phyloP scores from a whole-genome alignment of 768 basidiomycete species.

The Tulasnella sp. region DNA sequence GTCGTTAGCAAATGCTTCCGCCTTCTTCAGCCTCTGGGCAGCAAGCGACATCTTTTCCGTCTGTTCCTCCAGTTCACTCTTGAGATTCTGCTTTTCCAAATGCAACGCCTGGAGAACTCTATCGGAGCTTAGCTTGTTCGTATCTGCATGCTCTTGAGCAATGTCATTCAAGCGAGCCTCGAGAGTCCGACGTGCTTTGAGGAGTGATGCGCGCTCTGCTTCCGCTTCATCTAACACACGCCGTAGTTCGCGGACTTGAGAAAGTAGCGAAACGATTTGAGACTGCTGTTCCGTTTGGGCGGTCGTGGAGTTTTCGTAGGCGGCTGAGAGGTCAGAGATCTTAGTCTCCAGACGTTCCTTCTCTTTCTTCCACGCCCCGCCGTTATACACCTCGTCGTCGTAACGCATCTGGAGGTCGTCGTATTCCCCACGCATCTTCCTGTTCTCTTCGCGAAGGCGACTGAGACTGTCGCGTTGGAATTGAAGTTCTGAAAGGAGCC shows the following conservation, averaged over 20 bases:
- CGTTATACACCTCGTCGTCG: conserved; percentile 66
- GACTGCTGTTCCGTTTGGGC: conserved; percentile 71
- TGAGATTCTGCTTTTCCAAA: conserved; percentile 70
- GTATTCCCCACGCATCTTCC: conserved; percentile 61
- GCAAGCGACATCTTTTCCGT: conserved; percentile 59
- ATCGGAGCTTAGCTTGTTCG: conserved; percentile 55
- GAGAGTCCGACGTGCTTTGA: conserved; percentile 67
- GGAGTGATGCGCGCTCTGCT: conserved; percentile 61
- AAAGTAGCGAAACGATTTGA: conserved; percentile 72
- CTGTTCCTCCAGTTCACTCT: conserved; percentile 65
- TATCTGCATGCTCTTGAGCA: conserved; percentile 60
- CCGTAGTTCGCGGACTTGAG: conserved; percentile 74
- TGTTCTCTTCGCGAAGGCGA: conserved; percentile 65
- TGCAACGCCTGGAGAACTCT: conserved; percentile 62
- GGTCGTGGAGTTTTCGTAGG: conserved; percentile 57
- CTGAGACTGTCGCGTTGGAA: conserved; percentile 65
- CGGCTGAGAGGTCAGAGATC: conserved; percentile 60
- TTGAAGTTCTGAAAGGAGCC: conserved; percentile 44
- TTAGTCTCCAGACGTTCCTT: conserved; percentile 77
- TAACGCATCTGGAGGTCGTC: conserved; percentile 62
- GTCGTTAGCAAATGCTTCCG: conserved; percentile 61
- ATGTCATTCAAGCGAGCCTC: conserved; percentile 73
- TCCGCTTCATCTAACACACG: conserved; percentile 75
- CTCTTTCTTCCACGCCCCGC: conserved; percentile 76
- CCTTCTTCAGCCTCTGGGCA: conserved; percentile 68